A percentile compares a stretch with the other conserved stretches of the same genome.
These are phyloP conservation scores for Heteromeles arbutifolia DNA, from an alignment of 306 rosid genomes.

Conservation along the genomic window DNA sequence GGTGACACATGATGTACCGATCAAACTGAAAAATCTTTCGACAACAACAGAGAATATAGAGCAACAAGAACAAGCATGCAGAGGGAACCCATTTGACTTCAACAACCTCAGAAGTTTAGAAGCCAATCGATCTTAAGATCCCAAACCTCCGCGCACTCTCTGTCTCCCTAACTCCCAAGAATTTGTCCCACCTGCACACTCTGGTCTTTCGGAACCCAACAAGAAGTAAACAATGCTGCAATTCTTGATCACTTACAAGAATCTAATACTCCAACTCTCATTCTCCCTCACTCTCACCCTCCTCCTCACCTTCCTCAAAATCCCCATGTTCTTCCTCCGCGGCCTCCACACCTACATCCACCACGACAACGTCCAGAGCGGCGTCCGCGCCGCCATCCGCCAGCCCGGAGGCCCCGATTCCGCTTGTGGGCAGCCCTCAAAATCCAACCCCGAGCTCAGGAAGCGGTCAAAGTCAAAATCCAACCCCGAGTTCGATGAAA, in stretches of 20 bases:
- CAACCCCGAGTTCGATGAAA: constrained; percentile 66
- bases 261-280: constrained; percentile 49
- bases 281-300: constrained; percentile 44
- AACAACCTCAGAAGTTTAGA: neutral
- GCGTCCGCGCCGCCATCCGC: constrained; percentile 65
- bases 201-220: neutral
- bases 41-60: too few relatives aligned
- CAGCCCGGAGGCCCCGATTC: constrained; percentile 43
- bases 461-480: constrained; percentile 53
- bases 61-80: neutral
- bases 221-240: constrained; percentile 34
- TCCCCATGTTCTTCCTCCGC: constrained; percentile 63
- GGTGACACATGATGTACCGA: too few relatives aligned
- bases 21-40: too few relatives aligned
- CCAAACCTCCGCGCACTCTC: neutral
- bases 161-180: neutral
- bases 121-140: neutral
- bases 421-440: constrained; percentile 32
- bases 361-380: constrained; percentile 58
- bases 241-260: constrained; percentile 43
- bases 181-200: neutral
- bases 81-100: neutral
- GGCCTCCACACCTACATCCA: constrained; percentile 77
- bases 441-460: constrained; percentile 37
- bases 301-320: constrained; percentile 48